A percentile compares a stretch with the other conserved stretches of the same genome.
These are phyloP conservation scores for Trichophyton rubrum DNA, from an alignment of 2,329 filamentous ascomycete genomes.

Conservation along the genomic window DNA sequence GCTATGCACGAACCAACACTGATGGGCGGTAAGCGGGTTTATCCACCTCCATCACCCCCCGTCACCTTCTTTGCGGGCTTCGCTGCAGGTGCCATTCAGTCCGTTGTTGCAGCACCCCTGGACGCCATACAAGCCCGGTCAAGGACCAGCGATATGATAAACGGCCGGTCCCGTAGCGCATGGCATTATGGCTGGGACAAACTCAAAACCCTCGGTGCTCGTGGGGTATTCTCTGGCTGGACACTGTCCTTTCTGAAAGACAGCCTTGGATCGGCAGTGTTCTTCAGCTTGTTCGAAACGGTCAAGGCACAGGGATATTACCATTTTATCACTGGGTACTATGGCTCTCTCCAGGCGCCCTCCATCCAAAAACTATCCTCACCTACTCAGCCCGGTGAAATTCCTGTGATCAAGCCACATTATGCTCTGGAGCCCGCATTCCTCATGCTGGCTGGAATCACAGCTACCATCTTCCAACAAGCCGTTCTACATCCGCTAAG, in stretches of 20 bases:
- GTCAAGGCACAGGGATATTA: constrained; percentile 53
- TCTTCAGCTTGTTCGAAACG: constrained; percentile 52
- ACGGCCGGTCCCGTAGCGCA: constrained; percentile 48
- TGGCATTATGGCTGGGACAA: constrained; percentile 51
- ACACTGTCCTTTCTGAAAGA: constrained; percentile 48
- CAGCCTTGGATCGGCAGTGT: constrained; percentile 47
- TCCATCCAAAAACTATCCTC: constrained; percentile 21
- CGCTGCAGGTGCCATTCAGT: constrained; percentile 47
- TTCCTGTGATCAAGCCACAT: constrained; percentile 45
- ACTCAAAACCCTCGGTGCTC: constrained; percentile 45
- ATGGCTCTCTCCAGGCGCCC: constrained; percentile 32
- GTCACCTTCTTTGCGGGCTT: constrained; percentile 49
- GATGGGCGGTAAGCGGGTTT: constrained; percentile 44
- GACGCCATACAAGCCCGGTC: constrained; percentile 53
- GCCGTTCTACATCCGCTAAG: constrained; percentile 47
- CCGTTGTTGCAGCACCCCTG: constrained; percentile 49
- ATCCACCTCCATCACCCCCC: constrained; percentile 43
- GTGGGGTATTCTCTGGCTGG: constrained; percentile 53
- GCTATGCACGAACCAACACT: constrained; percentile 46
- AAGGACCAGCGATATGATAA: constrained; percentile 46
- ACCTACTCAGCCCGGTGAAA: constrained; percentile 20
- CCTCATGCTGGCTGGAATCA: constrained; percentile 46
- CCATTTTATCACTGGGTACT: constrained; percentile 47
- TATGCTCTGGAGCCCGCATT: constrained; percentile 52
- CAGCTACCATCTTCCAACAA: constrained; percentile 47